phyloP scores from a whole-genome alignment of 805 yeast genomes.

The Zygotorulaspora florentina region DNA sequence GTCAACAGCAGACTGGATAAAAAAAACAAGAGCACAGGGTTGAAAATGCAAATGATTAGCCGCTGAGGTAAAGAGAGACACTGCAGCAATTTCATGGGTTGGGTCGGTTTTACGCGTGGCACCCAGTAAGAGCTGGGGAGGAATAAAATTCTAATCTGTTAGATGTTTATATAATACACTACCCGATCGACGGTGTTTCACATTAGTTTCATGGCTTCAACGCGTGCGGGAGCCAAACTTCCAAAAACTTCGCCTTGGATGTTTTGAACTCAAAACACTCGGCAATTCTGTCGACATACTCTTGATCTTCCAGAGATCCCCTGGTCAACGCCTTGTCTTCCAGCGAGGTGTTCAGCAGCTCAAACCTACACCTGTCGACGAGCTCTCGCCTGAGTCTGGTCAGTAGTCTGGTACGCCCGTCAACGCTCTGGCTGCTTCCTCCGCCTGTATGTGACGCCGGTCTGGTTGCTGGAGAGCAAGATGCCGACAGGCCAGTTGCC shows the following conservation, averaged over 20 bases:
- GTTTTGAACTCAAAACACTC: slow-evolving; percentile 11
- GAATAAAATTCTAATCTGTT: neutral
- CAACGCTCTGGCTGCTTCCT: neutral
- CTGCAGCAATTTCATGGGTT: neutral
- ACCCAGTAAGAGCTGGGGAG: neutral
- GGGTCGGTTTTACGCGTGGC: no score
- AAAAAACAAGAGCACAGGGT: slow-evolving; percentile 13
- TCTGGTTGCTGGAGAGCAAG: neutral
- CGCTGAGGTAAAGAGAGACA: slow-evolving; percentile 16
- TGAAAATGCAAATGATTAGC: slow-evolving; percentile 12
- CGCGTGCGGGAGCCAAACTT: slow-evolving; percentile 8
- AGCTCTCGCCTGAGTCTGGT: slow-evolving; percentile 7
- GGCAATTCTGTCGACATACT: slow-evolving; percentile 1
- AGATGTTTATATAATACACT: neutral
- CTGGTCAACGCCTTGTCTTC: neutral
- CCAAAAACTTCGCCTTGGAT: slow-evolving; percentile 9
- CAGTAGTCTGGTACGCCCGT: slow-evolving; percentile 2
- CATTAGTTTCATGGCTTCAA: slow-evolving; percentile 2
- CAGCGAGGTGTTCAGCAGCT: slow-evolving; percentile 7
- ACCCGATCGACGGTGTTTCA: slow-evolving; percentile 1
- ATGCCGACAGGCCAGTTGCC: neutral
- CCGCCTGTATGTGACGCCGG: neutral
- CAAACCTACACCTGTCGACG: slow-evolving; percentile 19
- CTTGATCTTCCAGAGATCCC: slow-evolving; percentile 2
- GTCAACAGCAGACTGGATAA: slow-evolving; percentile 10